These are phyloP conservation scores for Trichophyton benhamiae DNA, from an alignment of 2,329 filamentous ascomycete genomes.

Conservation along the genomic window DNA sequence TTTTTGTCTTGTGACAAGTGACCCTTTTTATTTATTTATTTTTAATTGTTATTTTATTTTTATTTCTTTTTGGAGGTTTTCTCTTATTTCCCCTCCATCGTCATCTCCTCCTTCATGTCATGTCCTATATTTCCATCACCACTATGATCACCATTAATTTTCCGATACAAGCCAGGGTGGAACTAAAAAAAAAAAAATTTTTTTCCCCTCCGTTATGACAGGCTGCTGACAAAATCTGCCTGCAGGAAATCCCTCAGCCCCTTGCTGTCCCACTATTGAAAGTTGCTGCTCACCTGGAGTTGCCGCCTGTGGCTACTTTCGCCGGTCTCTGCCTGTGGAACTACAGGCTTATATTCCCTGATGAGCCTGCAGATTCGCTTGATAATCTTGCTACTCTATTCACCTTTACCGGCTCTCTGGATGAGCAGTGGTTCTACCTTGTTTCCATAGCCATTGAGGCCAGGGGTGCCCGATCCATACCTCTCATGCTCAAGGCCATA, in stretches of 20 bases:
- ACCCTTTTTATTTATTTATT: background rate
- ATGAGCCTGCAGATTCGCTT: conserved; percentile 68
- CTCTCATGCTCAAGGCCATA: conserved; percentile 80
- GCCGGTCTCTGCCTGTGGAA: conserved; percentile 91
- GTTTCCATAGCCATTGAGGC: conserved; percentile 93
- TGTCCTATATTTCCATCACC: background rate
- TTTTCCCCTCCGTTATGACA: conserved; percentile 52
- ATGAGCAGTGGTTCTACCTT: conserved; percentile 98
- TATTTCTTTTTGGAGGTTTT: background rate
- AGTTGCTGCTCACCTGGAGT: conserved; percentile 64
- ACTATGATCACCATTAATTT: conserved; percentile 26
- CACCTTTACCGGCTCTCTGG: conserved; percentile 85
- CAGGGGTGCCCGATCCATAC: conserved; percentile 72
- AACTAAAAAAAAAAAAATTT: background rate
- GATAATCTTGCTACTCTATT: conserved; percentile 78
- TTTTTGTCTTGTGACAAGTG: background rate
- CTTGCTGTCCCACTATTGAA: conserved; percentile 72
- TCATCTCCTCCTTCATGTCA: background rate
- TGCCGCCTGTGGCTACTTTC: conserved; percentile 89
- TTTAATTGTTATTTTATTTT: background rate
- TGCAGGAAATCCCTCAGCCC: conserved; percentile 56
- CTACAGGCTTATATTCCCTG: conserved; percentile 78
- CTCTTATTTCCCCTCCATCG: background rate
- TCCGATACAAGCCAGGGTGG: conserved; percentile 74
- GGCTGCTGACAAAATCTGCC: conserved; percentile 5